Base-by-base conservation (phyloP, 768 basidiomycete genomes). In the Lentinula detonsa region DNA sequence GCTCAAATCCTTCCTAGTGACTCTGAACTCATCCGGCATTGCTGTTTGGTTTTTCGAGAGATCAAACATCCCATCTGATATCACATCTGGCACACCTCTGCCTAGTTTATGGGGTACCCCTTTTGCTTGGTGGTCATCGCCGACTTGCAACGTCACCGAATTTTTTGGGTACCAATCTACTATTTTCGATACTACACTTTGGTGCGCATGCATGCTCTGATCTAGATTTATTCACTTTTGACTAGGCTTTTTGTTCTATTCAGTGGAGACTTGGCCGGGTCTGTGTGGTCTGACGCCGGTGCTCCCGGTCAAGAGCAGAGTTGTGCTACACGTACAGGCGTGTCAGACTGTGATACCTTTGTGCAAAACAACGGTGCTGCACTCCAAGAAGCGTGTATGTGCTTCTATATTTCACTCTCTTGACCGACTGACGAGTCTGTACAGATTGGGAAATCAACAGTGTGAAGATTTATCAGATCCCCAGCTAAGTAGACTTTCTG, bases 191-290 rank as follows among this genome's bases (percentile, higher is more conserved):
- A 94, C 90, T 42, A 93, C 93, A 16, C 76, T 95, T 56, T 93
- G 92, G 86, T 89, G 70, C 55, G 83, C 67, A 23, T 40, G 2
- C 8, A 61, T 64, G 64, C 65, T 65, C 58, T 53, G 65, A 60
- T 53, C 63, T 39, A 39, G 13, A 8, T 39, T 65, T 59, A 37
- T 16, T 21, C 11, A 4, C 28, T 40, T 43, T n/a, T 4, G 11
- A 39, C 54, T 21, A 31, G 37, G 28, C 66, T 56, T 23, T 16
- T 40, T 18, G n/a, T 5, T 53, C 39, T 33, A 31, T 60, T 37
- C 63, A 88, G 91, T 66, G 94, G 94, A 61, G 91, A 95, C 65
- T 97, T 95, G 94, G 93, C 93, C 7, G 85, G 86, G 51, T 76
- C 75, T 55, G 88, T 85, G 18, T 98, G 95, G 95, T 75, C 73